Evolutionary conservation across 805 yeast species (phyloP), one percentile per base, ranked within the genome.

Genomic region (Cyberlindnera saturnus): DNA sequence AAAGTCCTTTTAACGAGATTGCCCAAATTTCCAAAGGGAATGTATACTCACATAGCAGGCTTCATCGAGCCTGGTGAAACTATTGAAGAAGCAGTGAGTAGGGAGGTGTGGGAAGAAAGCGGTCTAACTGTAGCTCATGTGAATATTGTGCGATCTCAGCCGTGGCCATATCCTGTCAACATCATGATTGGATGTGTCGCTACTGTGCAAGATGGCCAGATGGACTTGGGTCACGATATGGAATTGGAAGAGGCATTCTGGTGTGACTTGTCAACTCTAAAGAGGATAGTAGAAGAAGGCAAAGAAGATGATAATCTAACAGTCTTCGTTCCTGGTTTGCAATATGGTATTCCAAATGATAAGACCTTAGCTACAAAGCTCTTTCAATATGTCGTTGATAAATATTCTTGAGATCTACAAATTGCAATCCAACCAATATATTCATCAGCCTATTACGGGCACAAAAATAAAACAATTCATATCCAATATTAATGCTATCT

Each of bases 81-180:
- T 2, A 79, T 91, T 15, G 98, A 91, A 62, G 82, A 78, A 39
- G 93, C 96, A 8, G 86, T 89, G 17, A 71, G 80, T 35, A 72
- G 98, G 45, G 98, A 91, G 60, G 84, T 87, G 19, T 89, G 93
- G 88, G 98, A 91, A 60, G 98, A 91, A 63, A 79, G 96, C 6
- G 98, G 98, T 3, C 81, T 88, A 26, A 49, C 61, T 5, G 66
- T 74, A 18, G 65, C 67, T 13, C 61, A 74, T 4, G 86, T 91
- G 17, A 60, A 71, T 37, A 73, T 90, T 42, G 69, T 82, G 28
- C 70, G 79, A 52, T 77, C 93, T 10, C 98, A 91, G 66, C 98
- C 98, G 5, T 91, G 98, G 98, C 98, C 98, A n/a, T 91, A 79
- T 63, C 98, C 98, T 1, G 87, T 86, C 1, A 88, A 83, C 60